Conservation (phyloP, 192 early-diverging fungal species). For the Jimgerdemannia flammicorona region DNA sequence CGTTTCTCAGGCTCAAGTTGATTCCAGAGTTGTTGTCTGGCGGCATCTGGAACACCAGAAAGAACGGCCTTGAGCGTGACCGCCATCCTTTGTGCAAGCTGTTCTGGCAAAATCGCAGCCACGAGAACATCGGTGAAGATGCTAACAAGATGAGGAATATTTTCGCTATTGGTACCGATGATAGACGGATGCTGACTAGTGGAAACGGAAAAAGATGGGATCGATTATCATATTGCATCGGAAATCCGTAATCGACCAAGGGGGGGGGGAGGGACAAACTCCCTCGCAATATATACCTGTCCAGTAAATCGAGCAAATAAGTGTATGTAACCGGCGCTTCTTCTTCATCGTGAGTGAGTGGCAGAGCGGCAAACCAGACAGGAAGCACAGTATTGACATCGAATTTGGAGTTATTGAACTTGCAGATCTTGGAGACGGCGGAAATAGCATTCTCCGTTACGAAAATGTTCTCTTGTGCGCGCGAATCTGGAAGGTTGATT, state of each 20-base stretch:
- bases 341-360: constrained; percentile 84
- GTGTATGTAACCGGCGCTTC: constrained; percentile 78
- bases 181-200: constrained; percentile 58
- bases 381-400: constrained; percentile 58
- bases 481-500: constrained; percentile 61
- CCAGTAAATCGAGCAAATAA: constrained; percentile 71
- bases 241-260: too few species aligned
- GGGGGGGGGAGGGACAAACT: too few species aligned
- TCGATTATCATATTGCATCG: too few species aligned
- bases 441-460: constrained; percentile 93
- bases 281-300: too few species aligned
- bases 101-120: constrained; percentile 40
- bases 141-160: constrained; percentile 55
- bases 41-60: constrained; percentile 36
- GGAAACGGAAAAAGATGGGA: too few species aligned
- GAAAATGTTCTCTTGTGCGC: constrained; percentile 70
- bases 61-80: constrained; percentile 48
- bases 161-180: constrained; percentile 55
- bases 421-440: constrained; percentile 88
- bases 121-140: constrained; percentile 63
- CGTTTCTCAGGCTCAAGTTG: constrained; percentile 48
- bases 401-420: constrained; percentile 58
- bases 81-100: constrained; percentile 45
- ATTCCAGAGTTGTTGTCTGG: constrained; percentile 51
- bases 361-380: constrained; percentile 78